Evolutionary conservation across 1,139 yeast species (phyloP).

Genomic region (Saccharomycopsis hybrid): DNA sequence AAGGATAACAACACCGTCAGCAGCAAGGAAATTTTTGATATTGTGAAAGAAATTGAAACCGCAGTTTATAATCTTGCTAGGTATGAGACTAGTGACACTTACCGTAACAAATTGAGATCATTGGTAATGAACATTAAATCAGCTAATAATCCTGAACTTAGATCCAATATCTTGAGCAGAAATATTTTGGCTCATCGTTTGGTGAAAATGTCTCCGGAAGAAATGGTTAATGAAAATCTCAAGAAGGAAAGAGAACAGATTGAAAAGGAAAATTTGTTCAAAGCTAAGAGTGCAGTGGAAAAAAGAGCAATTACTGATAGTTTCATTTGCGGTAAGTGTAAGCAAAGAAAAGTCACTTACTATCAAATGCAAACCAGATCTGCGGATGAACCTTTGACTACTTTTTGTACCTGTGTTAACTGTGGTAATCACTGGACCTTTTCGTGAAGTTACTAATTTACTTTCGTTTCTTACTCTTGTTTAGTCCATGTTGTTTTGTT

Average conservation of each 20-base stretch:
- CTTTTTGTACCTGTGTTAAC: slow-evolving; percentile 94
- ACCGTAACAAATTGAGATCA: slow-evolving; percentile 76
- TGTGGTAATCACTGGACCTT: slow-evolving; percentile 99
- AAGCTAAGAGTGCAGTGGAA: slow-evolving; percentile 98
- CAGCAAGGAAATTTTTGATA: slow-evolving; percentile 49
- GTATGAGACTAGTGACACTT: slow-evolving; percentile 48
- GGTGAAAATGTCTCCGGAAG: slow-evolving; percentile 81
- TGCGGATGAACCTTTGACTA: slow-evolving; percentile 75
- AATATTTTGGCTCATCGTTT: slow-evolving; percentile 59
- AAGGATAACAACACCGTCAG: slow-evolving; percentile 57
- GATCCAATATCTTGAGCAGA: slow-evolving; percentile 61
- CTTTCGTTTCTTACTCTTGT: no score
- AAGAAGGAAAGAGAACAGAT: slow-evolving; percentile 81
- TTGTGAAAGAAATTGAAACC: slow-evolving; percentile 67
- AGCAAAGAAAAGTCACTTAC: slow-evolving; percentile 91
- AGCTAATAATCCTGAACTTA: slow-evolving; percentile 79
- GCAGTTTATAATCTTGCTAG: slow-evolving; percentile 60
- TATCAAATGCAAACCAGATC: slow-evolving; percentile 97
- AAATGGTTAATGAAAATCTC: slow-evolving; percentile 78
- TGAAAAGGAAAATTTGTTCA: slow-evolving; percentile 83
- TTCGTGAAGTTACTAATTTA: slow-evolving; percentile 35
- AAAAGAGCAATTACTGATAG: slow-evolving; percentile 95
- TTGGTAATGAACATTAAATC: slow-evolving; percentile 81
- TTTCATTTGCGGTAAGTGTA: slow-evolving; percentile 96
- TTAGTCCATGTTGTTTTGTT: not conserved